phyloP scores from a whole-genome alignment of 345 rosid genomes.

The Odontarrhena argentea region DNA sequence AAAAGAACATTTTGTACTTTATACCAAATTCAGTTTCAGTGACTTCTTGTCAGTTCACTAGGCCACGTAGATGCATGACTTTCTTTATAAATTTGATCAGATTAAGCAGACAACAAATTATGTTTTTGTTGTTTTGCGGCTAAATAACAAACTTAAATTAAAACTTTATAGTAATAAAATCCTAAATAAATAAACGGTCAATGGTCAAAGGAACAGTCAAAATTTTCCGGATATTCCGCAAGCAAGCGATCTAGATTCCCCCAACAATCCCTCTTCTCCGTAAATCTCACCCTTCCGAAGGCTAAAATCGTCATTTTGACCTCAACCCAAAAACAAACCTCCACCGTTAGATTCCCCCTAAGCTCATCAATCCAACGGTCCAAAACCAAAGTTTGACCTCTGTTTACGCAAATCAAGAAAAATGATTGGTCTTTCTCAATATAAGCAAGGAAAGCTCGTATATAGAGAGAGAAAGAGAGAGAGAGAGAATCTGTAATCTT shows the following conservation, averaged over 20 bases:
- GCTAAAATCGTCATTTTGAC: slow-evolving; percentile 15
- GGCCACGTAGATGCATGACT: too few species aligned
- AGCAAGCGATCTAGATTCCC: slow-evolving; percentile 30
- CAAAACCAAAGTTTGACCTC: slow-evolving; percentile 34
- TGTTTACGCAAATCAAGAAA: background rate
- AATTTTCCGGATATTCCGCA: slow-evolving; percentile 45
- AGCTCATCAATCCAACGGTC: slow-evolving; percentile 35
- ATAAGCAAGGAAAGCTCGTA: slow-evolving; percentile 8
- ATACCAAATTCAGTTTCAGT: too few species aligned
- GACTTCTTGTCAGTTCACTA: too few species aligned
- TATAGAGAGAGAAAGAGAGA: slow-evolving; percentile 4
- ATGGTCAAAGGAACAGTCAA: slow-evolving; percentile 40
- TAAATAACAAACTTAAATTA: too few species aligned
- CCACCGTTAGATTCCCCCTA: slow-evolving; percentile 33
- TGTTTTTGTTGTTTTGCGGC: background rate
- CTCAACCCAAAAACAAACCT: background rate
- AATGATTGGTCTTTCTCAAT: slow-evolving; percentile 48
- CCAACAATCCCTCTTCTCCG: slow-evolving; percentile 17
- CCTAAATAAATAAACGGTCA: slow-evolving; percentile 28
- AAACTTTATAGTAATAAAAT: background rate
- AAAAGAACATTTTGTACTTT: too few species aligned
- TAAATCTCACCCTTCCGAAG: slow-evolving; percentile 12
- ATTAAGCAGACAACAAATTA: background rate
- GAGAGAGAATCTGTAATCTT: slow-evolving; percentile 4
- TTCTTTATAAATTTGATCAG: too few species aligned